Conservation (phyloP, 2,329 filamentous ascomycete genomes). For the Pseudogymnoascus sp. region DNA sequence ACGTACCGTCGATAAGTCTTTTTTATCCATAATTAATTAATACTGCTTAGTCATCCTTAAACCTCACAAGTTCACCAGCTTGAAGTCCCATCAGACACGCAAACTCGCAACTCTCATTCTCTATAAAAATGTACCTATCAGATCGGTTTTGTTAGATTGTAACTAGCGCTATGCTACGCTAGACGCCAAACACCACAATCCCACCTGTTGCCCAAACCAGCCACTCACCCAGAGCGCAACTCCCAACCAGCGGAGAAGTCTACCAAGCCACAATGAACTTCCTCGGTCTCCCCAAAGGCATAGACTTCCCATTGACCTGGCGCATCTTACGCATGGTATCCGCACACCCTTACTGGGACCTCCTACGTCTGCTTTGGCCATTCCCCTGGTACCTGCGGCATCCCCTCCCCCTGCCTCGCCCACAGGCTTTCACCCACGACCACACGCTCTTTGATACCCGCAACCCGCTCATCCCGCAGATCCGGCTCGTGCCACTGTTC, state of each 20-base stretch:
- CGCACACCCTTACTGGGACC: not conserved
- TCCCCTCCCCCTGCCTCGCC: slow-evolving; percentile 18
- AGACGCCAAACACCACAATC: not conserved
- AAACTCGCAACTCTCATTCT: not conserved
- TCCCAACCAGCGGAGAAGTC: not conserved
- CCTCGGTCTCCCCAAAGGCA: not conserved
- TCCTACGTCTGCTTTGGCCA: not conserved
- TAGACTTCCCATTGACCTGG: not conserved
- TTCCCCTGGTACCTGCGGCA: slow-evolving; percentile 13
- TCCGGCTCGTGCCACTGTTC: slow-evolving; percentile 3
- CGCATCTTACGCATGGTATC: not conserved
- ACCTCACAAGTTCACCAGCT: not conserved
- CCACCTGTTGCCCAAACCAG: not conserved
- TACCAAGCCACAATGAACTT: not conserved
- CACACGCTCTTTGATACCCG: slow-evolving; percentile 29
- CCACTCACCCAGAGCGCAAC: not conserved
- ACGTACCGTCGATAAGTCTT: not conserved
- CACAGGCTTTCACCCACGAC: slow-evolving; percentile 43
- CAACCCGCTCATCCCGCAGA: slow-evolving; percentile 1
- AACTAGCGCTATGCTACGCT: not conserved
- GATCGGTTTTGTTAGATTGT: not conserved
- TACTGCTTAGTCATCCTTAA: not conserved
- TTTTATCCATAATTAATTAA: not conserved
- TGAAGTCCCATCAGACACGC: not conserved
- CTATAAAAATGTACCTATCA: not conserved